Conservation (phyloP, 1,284 basidiomycete species). For the Coriolopsis trogii region DNA sequence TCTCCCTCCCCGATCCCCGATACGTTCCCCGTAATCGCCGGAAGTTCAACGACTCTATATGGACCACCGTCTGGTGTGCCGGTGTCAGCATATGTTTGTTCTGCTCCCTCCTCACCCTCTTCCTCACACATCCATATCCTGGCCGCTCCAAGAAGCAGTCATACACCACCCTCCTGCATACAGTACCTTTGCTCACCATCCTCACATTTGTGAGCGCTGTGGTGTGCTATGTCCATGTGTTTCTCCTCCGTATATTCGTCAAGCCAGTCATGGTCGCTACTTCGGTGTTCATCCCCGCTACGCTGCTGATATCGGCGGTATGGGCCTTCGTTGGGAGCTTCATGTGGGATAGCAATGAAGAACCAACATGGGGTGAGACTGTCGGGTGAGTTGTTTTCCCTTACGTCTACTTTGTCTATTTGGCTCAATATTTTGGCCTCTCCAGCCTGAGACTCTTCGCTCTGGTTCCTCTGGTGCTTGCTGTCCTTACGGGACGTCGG, state of each 20-base stretch:
- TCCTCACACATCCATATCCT: constrained; percentile 48
- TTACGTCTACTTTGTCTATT: not conserved
- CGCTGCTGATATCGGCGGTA: constrained; percentile 78
- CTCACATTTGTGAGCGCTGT: constrained; percentile 74
- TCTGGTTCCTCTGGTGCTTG: constrained; percentile 71
- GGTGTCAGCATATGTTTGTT: constrained; percentile 61
- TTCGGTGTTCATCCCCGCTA: constrained; percentile 78
- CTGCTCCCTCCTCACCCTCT: constrained; percentile 64
- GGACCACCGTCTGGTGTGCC: constrained; percentile 69
- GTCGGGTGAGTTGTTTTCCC: constrained; percentile 62
- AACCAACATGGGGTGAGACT: constrained; percentile 79
- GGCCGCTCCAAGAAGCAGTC: constrained; percentile 38
- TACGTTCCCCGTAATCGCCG: constrained; percentile 60
- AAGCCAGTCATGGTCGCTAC: constrained; percentile 83
- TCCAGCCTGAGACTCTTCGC: constrained; percentile 76
- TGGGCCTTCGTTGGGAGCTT: constrained; percentile 93
- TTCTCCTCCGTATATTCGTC: constrained; percentile 77
- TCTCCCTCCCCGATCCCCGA: constrained; percentile 74
- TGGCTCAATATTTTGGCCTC: constrained; percentile 6
- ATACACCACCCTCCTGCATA: constrained; percentile 79
- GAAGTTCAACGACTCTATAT: constrained; percentile 71
- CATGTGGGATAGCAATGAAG: constrained; percentile 73
- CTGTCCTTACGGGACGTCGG: constrained; percentile 71
- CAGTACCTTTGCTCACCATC: constrained; percentile 82
- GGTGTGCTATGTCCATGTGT: constrained; percentile 77